Evolutionary conservation across 805 yeast genomes (phyloP).

Genomic region (Cyberlindnera lachancei): DNA sequence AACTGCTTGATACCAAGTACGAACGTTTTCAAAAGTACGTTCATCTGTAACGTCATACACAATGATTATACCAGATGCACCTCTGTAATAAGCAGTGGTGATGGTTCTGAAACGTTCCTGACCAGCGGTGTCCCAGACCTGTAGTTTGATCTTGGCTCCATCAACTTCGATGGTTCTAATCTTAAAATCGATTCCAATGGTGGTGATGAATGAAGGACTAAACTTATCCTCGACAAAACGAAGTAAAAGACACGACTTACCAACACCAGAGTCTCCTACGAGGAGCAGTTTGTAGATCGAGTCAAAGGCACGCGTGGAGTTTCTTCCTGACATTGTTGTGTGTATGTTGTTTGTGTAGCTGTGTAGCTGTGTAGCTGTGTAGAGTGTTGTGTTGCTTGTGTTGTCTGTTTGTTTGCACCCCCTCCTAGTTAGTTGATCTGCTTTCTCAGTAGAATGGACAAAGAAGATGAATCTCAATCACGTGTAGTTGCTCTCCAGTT

Average conservation of each 20-base stretch:
- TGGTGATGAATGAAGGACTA: constrained; percentile 93
- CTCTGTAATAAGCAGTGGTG: constrained; percentile 87
- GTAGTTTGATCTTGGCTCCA: constrained; percentile 88
- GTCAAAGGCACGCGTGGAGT: constrained; percentile 71
- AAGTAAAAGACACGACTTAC: constrained; percentile 81
- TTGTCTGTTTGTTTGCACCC: not conserved
- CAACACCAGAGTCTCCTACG: constrained; percentile 91
- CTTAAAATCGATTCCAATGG: constrained; percentile 97
- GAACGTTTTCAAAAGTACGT: constrained; percentile 85
- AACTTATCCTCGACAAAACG: constrained; percentile 95
- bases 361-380: too few species aligned
- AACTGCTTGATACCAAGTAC: constrained; percentile 93
- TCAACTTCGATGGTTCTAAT: constrained; percentile 92
- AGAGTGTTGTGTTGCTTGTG: not conserved
- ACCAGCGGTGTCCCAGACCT: constrained; percentile 98
- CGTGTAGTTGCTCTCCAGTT: too few species aligned
- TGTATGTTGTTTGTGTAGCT: not conserved
- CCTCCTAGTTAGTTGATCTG: too few species aligned
- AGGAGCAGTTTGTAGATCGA: constrained; percentile 86
- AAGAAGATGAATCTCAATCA: too few species aligned
- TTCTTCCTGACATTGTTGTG: constrained; percentile 39
- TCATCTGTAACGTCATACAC: constrained; percentile 85
- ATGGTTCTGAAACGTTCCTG: constrained; percentile 93
- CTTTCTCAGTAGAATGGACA: too few species aligned
- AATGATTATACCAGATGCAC: constrained; percentile 81